phyloP scores from a whole-genome alignment of 2,329 filamentous ascomycete genomes.

The Rhynchosporium graminicola region DNA sequence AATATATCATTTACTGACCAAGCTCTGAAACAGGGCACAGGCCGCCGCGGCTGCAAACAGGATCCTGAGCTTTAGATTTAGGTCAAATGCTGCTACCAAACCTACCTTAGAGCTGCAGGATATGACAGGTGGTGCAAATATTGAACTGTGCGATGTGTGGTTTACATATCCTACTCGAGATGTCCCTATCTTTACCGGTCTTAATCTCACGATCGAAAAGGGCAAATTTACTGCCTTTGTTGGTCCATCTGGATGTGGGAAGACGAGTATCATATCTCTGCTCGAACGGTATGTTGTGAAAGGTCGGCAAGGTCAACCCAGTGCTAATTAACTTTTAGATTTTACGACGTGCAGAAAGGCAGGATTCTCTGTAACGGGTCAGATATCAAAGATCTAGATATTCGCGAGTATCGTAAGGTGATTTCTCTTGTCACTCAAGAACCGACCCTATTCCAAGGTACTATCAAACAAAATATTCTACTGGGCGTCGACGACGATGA shows the following conservation, averaged over 20 bases:
- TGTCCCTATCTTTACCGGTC: conserved; percentile 56
- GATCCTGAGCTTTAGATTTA: conserved; percentile 49
- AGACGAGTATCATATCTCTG: conserved; percentile 69
- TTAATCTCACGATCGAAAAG: conserved; percentile 61
- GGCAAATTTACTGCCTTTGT: conserved; percentile 72
- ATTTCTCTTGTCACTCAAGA: conserved; percentile 76
- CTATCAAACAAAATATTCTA: conserved; percentile 68
- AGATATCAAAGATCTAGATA: conserved; percentile 59
- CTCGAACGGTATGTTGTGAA: conserved; percentile 50
- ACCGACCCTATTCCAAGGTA: conserved; percentile 62
- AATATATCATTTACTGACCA: too few relatives aligned
- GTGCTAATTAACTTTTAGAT: conserved; percentile 45
- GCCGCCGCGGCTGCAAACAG: conserved; percentile 60
- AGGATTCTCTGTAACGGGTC: conserved; percentile 63
- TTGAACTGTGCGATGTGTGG: conserved; percentile 57
- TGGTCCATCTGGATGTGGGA: conserved; percentile 65
- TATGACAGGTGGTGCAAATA: conserved; percentile 50
- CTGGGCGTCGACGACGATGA: conserved; percentile 54
- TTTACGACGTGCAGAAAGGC: conserved; percentile 69
- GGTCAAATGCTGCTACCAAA: conserved; percentile 13
- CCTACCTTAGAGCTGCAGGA: conserved; percentile 28
- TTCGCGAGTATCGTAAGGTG: conserved; percentile 61
- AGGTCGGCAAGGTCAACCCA: conserved; percentile 36
- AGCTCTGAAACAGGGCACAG: conserved; percentile 45
- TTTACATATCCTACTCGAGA: conserved; percentile 63